phyloP scores from a whole-genome alignment of 257 asterid genomes.

The Nicotiana noctiflora region DNA sequence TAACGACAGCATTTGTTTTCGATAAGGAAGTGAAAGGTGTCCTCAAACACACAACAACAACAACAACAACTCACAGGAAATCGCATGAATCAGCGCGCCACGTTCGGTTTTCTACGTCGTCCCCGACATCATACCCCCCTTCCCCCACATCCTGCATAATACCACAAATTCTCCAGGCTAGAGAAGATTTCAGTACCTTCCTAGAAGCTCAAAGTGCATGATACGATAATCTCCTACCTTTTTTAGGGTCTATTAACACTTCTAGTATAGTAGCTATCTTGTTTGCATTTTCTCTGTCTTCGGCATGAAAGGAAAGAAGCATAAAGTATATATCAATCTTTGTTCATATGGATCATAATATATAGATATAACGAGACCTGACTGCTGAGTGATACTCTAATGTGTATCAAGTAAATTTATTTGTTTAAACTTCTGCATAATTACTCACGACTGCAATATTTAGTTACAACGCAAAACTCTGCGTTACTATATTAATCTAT shows the following conservation, averaged over 20 bases:
- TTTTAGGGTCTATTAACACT: too few relatives aligned
- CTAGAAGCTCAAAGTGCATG: slow-evolving; percentile 63
- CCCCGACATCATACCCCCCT: slow-evolving; percentile 28
- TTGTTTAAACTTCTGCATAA: too few relatives aligned
- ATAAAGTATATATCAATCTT: too few relatives aligned
- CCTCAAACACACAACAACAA: slow-evolving; percentile 29
- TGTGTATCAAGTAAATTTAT: not conserved
- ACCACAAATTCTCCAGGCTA: slow-evolving; percentile 42
- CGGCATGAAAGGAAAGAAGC: not conserved
- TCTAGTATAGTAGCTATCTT: too few relatives aligned
- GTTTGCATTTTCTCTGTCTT: not conserved
- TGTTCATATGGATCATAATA: not conserved
- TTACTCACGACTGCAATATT: too few relatives aligned
- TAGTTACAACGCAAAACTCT: too few relatives aligned
- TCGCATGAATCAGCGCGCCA: slow-evolving; percentile 45
- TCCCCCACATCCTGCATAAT: slow-evolving; percentile 44
- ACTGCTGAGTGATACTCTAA: not conserved
- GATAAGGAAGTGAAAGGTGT: slow-evolving; percentile 60
- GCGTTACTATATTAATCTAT: too few relatives aligned
- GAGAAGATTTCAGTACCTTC: slow-evolving; percentile 59
- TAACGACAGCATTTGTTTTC: slow-evolving; percentile 60
- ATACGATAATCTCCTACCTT: not conserved
- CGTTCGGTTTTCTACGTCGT: slow-evolving; percentile 59
- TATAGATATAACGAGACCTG: not conserved
- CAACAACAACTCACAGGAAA: slow-evolving; percentile 12